phyloP scores from a whole-genome alignment of 1,284 basidiomycete genomes.

The Trichosporon sp. region DNA sequence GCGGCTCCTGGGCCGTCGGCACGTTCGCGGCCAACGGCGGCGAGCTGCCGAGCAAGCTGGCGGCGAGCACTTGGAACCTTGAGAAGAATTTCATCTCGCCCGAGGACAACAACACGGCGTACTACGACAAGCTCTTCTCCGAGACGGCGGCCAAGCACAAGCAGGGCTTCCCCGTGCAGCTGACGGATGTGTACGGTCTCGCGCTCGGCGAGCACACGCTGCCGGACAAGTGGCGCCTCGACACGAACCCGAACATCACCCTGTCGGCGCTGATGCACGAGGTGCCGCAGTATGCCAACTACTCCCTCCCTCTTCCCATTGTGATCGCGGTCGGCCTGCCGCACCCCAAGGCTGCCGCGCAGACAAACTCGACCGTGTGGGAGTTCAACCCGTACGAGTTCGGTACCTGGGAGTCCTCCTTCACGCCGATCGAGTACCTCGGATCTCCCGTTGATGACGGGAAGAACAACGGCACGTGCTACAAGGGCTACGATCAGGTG shows the following conservation, averaged over 20 bases:
- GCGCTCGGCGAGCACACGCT: conserved; percentile 42
- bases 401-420: conserved; percentile 49
- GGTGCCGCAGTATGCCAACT: conserved; percentile 21
- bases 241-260: conserved; percentile 42
- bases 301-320: conserved; percentile 42
- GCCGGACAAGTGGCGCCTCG: conserved; percentile 35
- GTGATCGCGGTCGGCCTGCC: conserved; percentile 44
- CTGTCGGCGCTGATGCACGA: conserved; percentile 29
- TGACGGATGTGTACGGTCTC: conserved; percentile 43
- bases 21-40: conserved; percentile 41
- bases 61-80: conserved; percentile 48
- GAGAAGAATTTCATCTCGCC: conserved; percentile 49
- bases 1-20: conserved; percentile 43
- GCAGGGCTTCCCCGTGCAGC: conserved; percentile 40
- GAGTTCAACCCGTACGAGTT: conserved; percentile 52
- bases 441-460: conserved; percentile 41
- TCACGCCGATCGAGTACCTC: conserved; percentile 43
- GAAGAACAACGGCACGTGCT: conserved; percentile 39
- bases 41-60: conserved; percentile 29
- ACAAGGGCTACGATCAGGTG: conserved; percentile 45
- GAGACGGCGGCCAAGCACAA: conserved; percentile 38
- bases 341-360: background rate
- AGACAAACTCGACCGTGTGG: conserved; percentile 43
- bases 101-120: conserved; percentile 39
- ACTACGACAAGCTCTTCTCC: conserved; percentile 46